A percentile compares a stretch with the other conserved stretches of the same genome.
These are phyloP conservation scores for Phaffia australis DNA, from an alignment of 768 basidiomycete genomes.

Conservation along the genomic window DNA sequence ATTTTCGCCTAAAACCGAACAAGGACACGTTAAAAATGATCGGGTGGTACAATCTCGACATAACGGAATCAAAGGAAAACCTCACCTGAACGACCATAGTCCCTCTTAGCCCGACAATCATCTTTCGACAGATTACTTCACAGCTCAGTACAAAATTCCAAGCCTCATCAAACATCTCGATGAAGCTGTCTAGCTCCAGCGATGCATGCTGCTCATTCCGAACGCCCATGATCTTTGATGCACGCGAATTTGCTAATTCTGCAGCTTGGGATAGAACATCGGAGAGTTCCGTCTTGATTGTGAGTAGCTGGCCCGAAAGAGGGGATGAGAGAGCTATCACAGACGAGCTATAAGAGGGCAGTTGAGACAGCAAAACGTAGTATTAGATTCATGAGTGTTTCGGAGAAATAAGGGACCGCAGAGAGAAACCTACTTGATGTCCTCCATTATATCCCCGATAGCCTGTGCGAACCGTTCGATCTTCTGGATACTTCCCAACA, in stretches of 20 bases:
- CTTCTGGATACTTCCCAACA: conserved; percentile 58
- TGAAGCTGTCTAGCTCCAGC: conserved; percentile 62
- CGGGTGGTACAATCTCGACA: not conserved
- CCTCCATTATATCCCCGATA: conserved; percentile 37
- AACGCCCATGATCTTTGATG: conserved; percentile 62
- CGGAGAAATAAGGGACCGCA: not conserved
- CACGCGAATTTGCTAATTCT: conserved; percentile 73
- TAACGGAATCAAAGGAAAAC: not conserved
- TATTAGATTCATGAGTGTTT: not conserved
- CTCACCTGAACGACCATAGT: conserved; percentile 68
- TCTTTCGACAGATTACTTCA: conserved; percentile 71
- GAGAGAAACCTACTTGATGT: conserved; percentile 26
- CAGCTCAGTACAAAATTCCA: conserved; percentile 85
- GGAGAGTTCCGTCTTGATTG: conserved; percentile 44
- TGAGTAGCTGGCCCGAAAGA: not conserved
- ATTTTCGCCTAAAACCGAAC: conserved; percentile 56
- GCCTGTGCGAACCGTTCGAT: conserved; percentile 44
- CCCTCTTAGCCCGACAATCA: conserved; percentile 87
- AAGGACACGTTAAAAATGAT: not conserved
- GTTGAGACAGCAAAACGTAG: not conserved
- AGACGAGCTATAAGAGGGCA: not conserved
- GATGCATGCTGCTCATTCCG: conserved; percentile 69
- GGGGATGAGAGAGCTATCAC: not conserved
- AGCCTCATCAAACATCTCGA: conserved; percentile 66
- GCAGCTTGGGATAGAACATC: conserved; percentile 70